Conservation (phyloP, 164 flowering plant genomes). For the Piper longum region DNA sequence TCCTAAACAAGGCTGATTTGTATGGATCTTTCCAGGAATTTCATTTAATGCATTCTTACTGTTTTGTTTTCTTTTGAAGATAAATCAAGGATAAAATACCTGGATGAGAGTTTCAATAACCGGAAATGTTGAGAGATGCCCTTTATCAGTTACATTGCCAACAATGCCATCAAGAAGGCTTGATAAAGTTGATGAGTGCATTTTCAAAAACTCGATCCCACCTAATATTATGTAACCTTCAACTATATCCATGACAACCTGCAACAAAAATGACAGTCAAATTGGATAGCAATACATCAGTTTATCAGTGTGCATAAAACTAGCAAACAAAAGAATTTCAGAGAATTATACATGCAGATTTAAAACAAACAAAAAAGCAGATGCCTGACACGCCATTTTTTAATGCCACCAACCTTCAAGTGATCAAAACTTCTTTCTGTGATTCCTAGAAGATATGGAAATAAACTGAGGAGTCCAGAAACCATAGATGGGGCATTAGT, state of each 20-base stretch:
- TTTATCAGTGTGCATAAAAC: too few relatives aligned
- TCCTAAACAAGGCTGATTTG: too few relatives aligned
- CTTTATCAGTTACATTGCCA: conserved; percentile 83
- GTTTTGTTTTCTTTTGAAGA: too few relatives aligned
- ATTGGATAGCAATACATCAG: background rate
- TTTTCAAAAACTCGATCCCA: conserved; percentile 56
- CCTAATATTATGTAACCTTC: conserved; percentile 77
- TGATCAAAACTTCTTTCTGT: conserved; percentile 81
- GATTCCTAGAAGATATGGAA: conserved; percentile 61
- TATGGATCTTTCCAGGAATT: background rate
- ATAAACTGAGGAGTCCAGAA: conserved; percentile 56
- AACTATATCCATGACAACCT: conserved; percentile 64
- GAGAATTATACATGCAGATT: background rate
- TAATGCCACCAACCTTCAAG: conserved; percentile 41
- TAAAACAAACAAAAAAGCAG: background rate
- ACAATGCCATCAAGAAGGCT: conserved; percentile 68
- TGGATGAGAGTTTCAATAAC: conserved; percentile 70
- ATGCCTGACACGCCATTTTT: background rate
- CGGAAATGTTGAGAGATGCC: conserved; percentile 66
- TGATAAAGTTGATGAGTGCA: conserved; percentile 66
- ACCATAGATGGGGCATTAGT: conserved; percentile 76
- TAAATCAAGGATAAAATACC: conserved; percentile 24
- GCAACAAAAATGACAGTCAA: conserved; percentile 4
- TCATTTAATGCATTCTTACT: background rate
- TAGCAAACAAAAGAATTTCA: background rate